Conservation (phyloP, 176 grass and related monocot genomes). For the Zoysia pacifica region DNA sequence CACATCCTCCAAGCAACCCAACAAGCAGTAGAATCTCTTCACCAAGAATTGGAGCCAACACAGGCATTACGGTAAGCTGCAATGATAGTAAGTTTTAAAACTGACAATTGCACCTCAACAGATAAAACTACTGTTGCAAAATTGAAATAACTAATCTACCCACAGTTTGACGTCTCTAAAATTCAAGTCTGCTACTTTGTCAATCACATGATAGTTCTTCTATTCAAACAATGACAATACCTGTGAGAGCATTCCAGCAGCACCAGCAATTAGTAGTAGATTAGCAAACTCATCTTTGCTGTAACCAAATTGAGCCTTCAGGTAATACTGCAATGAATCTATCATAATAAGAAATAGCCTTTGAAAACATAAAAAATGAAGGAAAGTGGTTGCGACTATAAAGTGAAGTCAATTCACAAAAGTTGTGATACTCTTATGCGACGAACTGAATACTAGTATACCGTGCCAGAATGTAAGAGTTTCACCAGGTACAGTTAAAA, state of each 20-base stretch:
- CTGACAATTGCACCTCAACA: background rate
- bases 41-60: constrained; percentile 62
- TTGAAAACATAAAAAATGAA: background rate
- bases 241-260: constrained; percentile 78
- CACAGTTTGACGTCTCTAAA: background rate
- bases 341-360: constrained; percentile 6
- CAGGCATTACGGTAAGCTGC: constrained; percentile 86
- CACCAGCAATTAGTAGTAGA: constrained; percentile 65
- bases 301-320: constrained; percentile 85
- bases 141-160: background rate
- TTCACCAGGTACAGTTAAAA: background rate
- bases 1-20: constrained; percentile 72
- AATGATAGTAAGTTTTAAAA: constrained; percentile 30
- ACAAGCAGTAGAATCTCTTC: constrained; percentile 83
- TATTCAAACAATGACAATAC: constrained; percentile 32
- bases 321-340: constrained; percentile 65
- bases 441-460: too few species aligned
- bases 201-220: background rate
- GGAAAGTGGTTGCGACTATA: background rate
- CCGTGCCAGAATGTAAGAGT: background rate
- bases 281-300: constrained; percentile 93
- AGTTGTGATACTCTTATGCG: background rate
- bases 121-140: background rate
- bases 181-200: background rate
- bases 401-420: background rate